Evolutionary conservation across 108 stramenopile genomes (phyloP).

Genomic region (Skeletonema costatum): DNA sequence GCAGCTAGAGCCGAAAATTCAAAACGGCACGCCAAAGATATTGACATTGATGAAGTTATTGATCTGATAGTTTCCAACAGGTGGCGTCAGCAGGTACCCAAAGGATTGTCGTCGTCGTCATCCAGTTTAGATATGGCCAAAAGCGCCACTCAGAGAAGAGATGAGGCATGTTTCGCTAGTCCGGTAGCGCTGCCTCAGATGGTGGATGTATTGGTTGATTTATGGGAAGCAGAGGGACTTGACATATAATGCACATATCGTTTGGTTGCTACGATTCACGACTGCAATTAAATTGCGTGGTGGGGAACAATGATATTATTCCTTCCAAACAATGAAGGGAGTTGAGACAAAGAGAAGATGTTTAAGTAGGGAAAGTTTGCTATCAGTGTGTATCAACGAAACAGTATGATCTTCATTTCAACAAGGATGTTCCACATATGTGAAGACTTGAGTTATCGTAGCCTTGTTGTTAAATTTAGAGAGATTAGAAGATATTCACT

Average conservation of each 20-base stretch:
- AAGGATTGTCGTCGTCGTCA: neutral
- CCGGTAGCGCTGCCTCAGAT: slow-evolving; percentile 81
- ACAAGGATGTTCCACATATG: no score
- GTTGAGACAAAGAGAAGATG: neutral
- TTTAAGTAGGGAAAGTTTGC: neutral
- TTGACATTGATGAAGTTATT: slow-evolving; percentile 83
- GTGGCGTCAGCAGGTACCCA: slow-evolving; percentile 52
- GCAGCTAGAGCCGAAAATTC: slow-evolving; percentile 2
- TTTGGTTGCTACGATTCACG: neutral
- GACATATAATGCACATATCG: slow-evolving; percentile 51
- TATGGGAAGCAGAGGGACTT: slow-evolving; percentile 89
- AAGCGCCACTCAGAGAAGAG: slow-evolving; percentile 16
- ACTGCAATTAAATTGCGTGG: neutral
- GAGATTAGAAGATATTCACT: neutral
- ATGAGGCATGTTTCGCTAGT: slow-evolving; percentile 58
- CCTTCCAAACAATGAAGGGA: neutral
- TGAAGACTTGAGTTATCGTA: neutral
- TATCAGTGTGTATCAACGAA: neutral
- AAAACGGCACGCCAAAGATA: slow-evolving; percentile 24
- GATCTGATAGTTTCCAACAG: slow-evolving; percentile 74
- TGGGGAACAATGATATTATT: neutral
- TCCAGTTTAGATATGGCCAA: slow-evolving; percentile 15
- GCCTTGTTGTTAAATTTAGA: neutral
- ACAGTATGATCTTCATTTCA: neutral
- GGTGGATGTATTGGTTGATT: slow-evolving; percentile 79